Base-by-base conservation (phyloP, 148 eudicot genomes). In the Arbutus unedo region DNA sequence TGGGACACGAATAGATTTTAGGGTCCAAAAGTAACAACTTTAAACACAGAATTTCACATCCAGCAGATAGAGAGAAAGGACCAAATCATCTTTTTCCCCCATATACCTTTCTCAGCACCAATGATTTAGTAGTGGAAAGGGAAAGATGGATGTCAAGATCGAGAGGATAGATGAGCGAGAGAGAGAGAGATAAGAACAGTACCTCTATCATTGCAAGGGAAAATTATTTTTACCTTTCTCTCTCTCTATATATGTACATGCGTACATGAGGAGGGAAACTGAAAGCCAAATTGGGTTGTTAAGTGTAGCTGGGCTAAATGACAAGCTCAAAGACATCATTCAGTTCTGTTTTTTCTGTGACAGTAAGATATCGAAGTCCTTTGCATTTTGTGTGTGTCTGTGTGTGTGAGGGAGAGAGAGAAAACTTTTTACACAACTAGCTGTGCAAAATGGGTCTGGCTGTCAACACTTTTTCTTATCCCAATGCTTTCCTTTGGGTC, bases 1-100 rank as follows among this genome's bases (percentile, higher is more conserved):
- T 0, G 38, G 38, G 38, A 31, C 38, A 31, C 38, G 38, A 31
- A 31, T 51, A 51, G 0, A 0, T 51, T 13, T 51, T 7, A 13
- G 54, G 54, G 54, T 13, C 14, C 4, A 19, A 59, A 59, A 59
- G 18, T 6, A 59, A 16, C 64, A 16, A 16, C 68, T 43, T 19
- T 73, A 45, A 73, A 73, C 53, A 41, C 23, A 7, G 14, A 1
- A 19, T 44, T 43, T 71, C n/a, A 11, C 5, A 74, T 49, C 23
- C 38, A 21, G 11, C 19, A 25, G 16, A 66, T 10, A 23, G 71
- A 25, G 71, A 50, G 71, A 50, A 50, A 75, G 38, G 57, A 48
- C 56, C 79, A 53, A 76, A 76, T 14, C 47, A 51, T n/a, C 79
- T 31, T 76, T 53, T 54, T 10, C 15, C 71, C 18, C 71, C n/a